Evolutionary conservation across 257 asterid species (phyloP), one percentile per base, ranked within the genome.

Genomic region (Solanum tacnaense): DNA sequence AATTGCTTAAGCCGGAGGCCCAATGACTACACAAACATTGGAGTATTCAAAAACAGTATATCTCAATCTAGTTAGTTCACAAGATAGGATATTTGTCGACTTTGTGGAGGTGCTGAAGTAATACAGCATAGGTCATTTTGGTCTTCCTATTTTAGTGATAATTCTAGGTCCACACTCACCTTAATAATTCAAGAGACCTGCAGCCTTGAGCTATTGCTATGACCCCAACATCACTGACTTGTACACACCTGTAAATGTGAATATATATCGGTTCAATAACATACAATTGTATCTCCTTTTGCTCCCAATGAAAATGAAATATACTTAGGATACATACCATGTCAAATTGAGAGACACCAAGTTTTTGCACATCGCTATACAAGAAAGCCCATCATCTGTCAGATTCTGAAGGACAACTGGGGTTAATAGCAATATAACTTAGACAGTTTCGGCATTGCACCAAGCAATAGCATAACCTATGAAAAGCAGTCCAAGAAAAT

Each of bases 341-440:
- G 98, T 94, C 93, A 95, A 89, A 92, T 92, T 97, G 87, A 97
- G 95, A 31, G 95, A 92, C 60, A 29, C 90, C 89, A 97, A 88
- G 84, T 88, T 92, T 90, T 89, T 93, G 95, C 99, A 97, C 88
- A 92, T 92, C 12, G 98, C 98, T 91, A 96, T 94, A 89, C 92
- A 91, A 87, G 94, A 93, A 71, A 97, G 94, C 58, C 95, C 98
- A 83, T 96, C 98, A 87, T 97, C 96, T 15, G 98, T 94, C 79
- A 96, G 91, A 92, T 96, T 96, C 99, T 97, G 95, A 85, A 71
- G 41, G 38, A 89, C 88, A 25, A 74, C 41, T 38, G 12, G 86
- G 78, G 89, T 91, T 87, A 89, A 83, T 75, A 89, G 68, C 74
- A 46, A 41, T 71, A 9, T 62, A 18, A 44, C 38, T 29, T 62